Base-by-base conservation (phyloP, 2,329 filamentous ascomycete species). In the Epichloe brachyelytri region DNA sequence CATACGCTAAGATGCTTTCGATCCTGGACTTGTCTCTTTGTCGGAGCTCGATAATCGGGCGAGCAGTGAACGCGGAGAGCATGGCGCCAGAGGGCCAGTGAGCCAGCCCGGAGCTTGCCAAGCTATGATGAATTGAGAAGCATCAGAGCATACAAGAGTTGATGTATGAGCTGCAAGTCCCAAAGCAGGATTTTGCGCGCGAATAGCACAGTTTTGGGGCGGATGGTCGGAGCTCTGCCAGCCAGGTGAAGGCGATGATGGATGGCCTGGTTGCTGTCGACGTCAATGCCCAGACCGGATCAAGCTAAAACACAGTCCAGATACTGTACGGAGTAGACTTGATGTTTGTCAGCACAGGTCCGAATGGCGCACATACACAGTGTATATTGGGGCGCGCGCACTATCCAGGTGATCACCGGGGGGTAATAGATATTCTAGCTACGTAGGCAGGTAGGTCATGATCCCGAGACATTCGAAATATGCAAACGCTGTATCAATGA, bases 1-100 rank as follows among this genome's bases (percentile, higher is more conserved):
- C 89, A 70, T 95, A 88, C 55, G 91, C 88, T 46, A 97, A 78
- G 58, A 98, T 88, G 47, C 88, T 93, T 71, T 98, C 93, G 70
- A 98, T 95, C 75, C 86, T 93, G 58, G 88, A 94, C 75, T 94
- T 96, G 80, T 97, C 91, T 69, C 88, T 85, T 69, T 83, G 83
- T 73, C 86, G 90, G 63, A 98, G 85, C 86, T 98, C 93, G 76
- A 97, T 86, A 67, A 98, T 91, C 57, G 90, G 87, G 64, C 88
- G 86, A 73, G 93, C 90, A 60, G 86, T 95, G 72, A 98, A 98
- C 65, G 93, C 93, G 71, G 91, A 94, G 71, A 98, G 85, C 93
- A 96, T 96, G 69, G 74, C 75, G 67, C 56, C 58, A 68, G 62
- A 58, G 41, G 58, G 62, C 68, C 68, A 72, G 63, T 58, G 44